Base-by-base conservation (phyloP, 352 stramenopile genomes). In the Pythium apleroticum region DNA sequence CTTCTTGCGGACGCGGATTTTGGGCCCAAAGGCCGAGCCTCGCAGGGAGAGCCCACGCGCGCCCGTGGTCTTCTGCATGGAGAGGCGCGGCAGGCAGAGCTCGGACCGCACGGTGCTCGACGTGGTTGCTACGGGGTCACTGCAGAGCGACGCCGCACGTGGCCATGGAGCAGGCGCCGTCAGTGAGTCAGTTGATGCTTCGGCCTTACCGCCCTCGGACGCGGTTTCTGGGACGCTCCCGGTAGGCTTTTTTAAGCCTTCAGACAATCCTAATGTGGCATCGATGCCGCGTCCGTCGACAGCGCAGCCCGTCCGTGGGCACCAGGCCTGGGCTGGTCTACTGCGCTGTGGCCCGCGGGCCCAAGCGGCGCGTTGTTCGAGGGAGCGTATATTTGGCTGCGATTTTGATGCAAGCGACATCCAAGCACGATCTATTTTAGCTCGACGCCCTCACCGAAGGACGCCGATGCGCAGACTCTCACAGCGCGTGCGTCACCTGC, bases 401-500 rank as follows among this genome's bases (percentile, higher is more conserved):
- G 33, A 9, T 9, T 33, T 33, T 33, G 30, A n/a, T 9, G 30
- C 30, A 33, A 9, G 33, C 2, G 33, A 17, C 5, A 39, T 39
- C 33, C 33, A 39, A 39, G 5, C 7, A 39, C 33, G 10, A 39
- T 39, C 33, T 39, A 39, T 39, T 39, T 39, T 39, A 39, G 33
- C 33, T 15, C 33, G 33, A 39, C 14, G 33, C 7, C 11, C 5
- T 15, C 33, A 9, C 33, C 11, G 33, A 39, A 9, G 33, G 33
- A 39, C 33, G 33, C 33, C 33, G 33, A 39, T 9, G 33, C 2
- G 11, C 33, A 39, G 33, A 3, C 6, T 3, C 33, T 39, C 28
- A 67, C 48, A 52, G 19, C 20, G 43, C 45, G 19, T 55, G 80
- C 35, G 66, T 77, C 45, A 91, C 74, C 52, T 85, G 69, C 43